Percentiles rank a stretch among this genome's conserved stretches.
Evolutionary conservation across 2,329 filamentous ascomycete species (phyloP).

Genomic region (Fusarium transvaalense): DNA sequence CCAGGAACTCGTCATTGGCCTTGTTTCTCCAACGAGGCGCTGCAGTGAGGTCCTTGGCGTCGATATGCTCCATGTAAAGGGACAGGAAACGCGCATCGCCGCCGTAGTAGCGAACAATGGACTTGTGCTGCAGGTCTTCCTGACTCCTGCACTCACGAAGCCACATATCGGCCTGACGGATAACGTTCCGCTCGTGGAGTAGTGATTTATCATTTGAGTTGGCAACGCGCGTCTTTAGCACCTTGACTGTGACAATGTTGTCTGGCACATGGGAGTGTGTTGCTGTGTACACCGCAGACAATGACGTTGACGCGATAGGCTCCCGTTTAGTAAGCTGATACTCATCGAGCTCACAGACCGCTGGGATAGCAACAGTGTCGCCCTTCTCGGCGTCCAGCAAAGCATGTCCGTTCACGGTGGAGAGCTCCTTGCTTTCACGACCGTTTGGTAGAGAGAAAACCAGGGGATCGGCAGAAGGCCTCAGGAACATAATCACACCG

Average conservation of each 20-base stretch:
- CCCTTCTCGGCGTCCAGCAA: conserved; percentile 64
- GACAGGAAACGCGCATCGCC: conserved; percentile 71
- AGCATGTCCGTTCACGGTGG: conserved; percentile 61
- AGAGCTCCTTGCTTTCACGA: conserved; percentile 62
- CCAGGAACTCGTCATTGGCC: conserved; percentile 63
- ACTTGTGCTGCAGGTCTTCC: conserved; percentile 66
- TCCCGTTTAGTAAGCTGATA: conserved; percentile 68
- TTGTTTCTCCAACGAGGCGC: conserved; percentile 63
- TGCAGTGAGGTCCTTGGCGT: conserved; percentile 66
- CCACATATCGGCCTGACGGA: conserved; percentile 71
- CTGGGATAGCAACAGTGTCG: conserved; percentile 63
- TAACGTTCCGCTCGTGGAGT: conserved; percentile 66
- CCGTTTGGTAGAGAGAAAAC: conserved; percentile 65
- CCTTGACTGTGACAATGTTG: conserved; percentile 70
- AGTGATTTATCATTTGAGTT: conserved; percentile 59
- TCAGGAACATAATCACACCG: conserved; percentile 68
- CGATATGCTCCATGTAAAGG: conserved; percentile 72
- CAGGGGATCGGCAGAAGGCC: conserved; percentile 62
- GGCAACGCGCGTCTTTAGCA: conserved; percentile 66
- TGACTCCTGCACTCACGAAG: conserved; percentile 69
- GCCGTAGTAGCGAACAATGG: conserved; percentile 69
- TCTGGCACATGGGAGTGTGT: conserved; percentile 65
- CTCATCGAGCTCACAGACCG: conserved; percentile 64
- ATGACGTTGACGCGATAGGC: conserved; percentile 66
- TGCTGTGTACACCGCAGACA: conserved; percentile 69